These are phyloP conservation scores for Backusella liffmaniae DNA, from an alignment of 192 early-diverging fungal genomes.

Conservation along the genomic window DNA sequence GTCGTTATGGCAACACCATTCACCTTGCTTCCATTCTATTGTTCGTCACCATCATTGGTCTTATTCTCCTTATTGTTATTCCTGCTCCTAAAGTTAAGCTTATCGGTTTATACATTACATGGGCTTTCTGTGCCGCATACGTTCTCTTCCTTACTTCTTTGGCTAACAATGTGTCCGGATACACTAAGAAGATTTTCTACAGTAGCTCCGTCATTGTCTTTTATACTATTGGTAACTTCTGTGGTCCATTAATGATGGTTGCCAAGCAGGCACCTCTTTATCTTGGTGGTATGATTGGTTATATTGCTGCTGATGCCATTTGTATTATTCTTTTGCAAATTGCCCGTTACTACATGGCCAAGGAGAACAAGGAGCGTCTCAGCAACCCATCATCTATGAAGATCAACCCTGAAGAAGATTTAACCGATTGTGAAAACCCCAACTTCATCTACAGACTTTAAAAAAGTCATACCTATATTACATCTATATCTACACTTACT, in stretches of 20 bases:
- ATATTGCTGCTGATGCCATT: constrained; percentile 16
- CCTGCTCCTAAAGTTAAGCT: constrained; percentile 17
- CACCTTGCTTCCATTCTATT: constrained; percentile 8
- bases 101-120: constrained; percentile 27
- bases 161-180: constrained; percentile 26
- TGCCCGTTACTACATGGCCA: constrained; percentile 16
- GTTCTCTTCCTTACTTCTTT: constrained; percentile 23
- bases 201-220: constrained; percentile 4
- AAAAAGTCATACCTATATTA: background rate
- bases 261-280: constrained; percentile 24
- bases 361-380: constrained; percentile 5
- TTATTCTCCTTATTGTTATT: constrained; percentile 26
- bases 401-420: constrained; percentile 13
- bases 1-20: constrained; percentile 22
- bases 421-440: constrained; percentile 25
- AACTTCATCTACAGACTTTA: constrained; percentile 26
- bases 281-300: constrained; percentile 27
- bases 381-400: background rate
- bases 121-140: constrained; percentile 18
- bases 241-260: constrained; percentile 27
- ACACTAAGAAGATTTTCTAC: constrained; percentile 35
- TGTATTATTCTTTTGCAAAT: constrained; percentile 4
- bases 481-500: background rate
- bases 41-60: constrained; percentile 18
- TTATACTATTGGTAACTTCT: constrained; percentile 32